A percentile compares a stretch with the other conserved stretches of the same genome.
Conservation (phyloP, 2,329 filamentous ascomycete species). For the Aspergillus pseudoviridinutans region DNA sequence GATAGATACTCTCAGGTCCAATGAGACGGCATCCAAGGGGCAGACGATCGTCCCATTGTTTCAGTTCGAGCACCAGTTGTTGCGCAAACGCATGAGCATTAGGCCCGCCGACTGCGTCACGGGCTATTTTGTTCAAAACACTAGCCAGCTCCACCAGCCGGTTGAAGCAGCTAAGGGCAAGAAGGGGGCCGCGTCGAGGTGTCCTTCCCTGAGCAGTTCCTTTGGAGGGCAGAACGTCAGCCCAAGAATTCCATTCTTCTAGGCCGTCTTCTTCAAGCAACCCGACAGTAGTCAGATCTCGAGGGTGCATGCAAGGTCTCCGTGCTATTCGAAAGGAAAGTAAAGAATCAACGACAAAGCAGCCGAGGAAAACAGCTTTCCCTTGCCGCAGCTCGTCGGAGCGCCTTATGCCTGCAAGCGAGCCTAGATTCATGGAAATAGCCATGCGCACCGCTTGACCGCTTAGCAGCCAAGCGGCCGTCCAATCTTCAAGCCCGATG, state of each 20-base stretch:
- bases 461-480: conserved; percentile 51
- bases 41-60: conserved; percentile 34
- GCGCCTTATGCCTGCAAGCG: conserved; percentile 21
- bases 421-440: conserved; percentile 34
- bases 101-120: conserved; percentile 27
- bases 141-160: conserved; percentile 42
- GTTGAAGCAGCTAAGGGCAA: conserved; percentile 53
- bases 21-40: conserved; percentile 36
- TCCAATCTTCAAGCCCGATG: conserved; percentile 44
- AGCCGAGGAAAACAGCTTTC: conserved; percentile 48
- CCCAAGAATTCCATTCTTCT: conserved; percentile 73
- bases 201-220: conserved; percentile 25
- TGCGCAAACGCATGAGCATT: conserved; percentile 28
- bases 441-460: conserved; percentile 51
- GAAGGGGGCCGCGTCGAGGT: conserved; percentile 36
- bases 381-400: conserved; percentile 32
- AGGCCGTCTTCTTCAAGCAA: conserved; percentile 61
- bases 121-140: conserved; percentile 33
- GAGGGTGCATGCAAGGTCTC: conserved; percentile 43
- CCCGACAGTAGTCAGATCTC: conserved; percentile 47
- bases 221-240: conserved; percentile 41
- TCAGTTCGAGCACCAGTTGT: conserved; percentile 34
- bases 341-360: conserved; percentile 52
- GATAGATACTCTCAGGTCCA: conserved; percentile 33
- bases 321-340: conserved; percentile 47